A percentile compares a stretch with the other conserved stretches of the same genome.
phyloP scores from a whole-genome alignment of 257 asterid genomes.

The Osmanthus fragrans region DNA sequence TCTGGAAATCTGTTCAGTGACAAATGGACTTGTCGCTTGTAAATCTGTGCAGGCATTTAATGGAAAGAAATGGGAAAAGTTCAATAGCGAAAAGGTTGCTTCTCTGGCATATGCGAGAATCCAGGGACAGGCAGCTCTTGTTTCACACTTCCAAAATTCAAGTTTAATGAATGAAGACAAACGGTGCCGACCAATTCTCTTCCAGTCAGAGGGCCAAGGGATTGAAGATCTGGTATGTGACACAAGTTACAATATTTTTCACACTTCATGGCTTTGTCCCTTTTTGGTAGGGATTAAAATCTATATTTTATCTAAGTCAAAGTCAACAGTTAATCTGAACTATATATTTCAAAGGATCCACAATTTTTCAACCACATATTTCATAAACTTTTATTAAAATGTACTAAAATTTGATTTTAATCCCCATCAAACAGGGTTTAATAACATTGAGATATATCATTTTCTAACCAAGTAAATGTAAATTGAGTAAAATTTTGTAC shows the following conservation, averaged over 20 bases:
- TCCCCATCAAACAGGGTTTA: too few species aligned
- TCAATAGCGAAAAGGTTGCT: slow-evolving; percentile 93
- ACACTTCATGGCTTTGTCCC: background rate
- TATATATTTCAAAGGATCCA: too few species aligned
- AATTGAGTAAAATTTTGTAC: background rate
- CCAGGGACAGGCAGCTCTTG: slow-evolving; percentile 78
- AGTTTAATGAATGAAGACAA: slow-evolving; percentile 96
- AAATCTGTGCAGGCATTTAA: slow-evolving; percentile 59
- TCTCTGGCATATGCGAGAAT: slow-evolving; percentile 91
- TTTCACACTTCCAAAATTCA: slow-evolving; percentile 93
- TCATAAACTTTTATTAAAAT: too few species aligned
- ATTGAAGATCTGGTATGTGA: slow-evolving; percentile 58
- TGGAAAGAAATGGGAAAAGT: slow-evolving; percentile 98
- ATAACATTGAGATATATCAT: background rate
- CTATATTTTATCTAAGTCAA: too few species aligned
- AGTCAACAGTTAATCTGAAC: too few species aligned
- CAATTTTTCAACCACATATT: too few species aligned
- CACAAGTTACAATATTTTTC: background rate
- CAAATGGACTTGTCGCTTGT: background rate
- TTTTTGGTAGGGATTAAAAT: too few species aligned
- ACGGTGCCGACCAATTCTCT: slow-evolving; percentile 83
- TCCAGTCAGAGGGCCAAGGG: slow-evolving; percentile 81
- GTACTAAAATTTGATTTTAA: too few species aligned
- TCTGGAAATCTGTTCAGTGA: background rate
- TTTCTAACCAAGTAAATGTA: background rate